Evolutionary conservation across 495 filamentous ascomycete genomes (phyloP), one percentile per base, ranked within the genome.

Genomic region (Zalerion maritima): DNA sequence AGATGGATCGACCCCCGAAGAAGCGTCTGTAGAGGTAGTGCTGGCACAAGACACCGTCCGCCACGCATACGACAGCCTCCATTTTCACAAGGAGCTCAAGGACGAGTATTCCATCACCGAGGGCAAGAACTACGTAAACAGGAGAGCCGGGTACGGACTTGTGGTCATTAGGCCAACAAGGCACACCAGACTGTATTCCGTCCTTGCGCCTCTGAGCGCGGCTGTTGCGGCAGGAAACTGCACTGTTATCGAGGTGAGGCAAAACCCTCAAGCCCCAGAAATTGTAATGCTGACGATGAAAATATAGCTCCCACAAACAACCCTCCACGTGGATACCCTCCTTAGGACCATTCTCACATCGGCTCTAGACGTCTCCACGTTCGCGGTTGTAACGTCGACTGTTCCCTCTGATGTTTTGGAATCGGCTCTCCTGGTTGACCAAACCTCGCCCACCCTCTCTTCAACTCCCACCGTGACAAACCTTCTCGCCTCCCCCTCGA

Each of bases 181-280:
- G 14, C 59, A 70, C 43, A 62, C 62, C 0, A 34, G 57, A 29
- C 62, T 73, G 32, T 70, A 51, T 26, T 64, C 57, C 0, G 35
- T 64, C 1, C 41, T 73, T 15, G 44, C 43, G 2, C 55, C 67
- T 5, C 12, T 69, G 31, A 49, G 53, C 18, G 59, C 66, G 0
- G 66, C 66, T 2, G 32, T 71, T 16, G 54, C 58, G 0, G 62
- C 58, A 3, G 67, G 68, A 0, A 69, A 68, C 34, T 67, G 64
- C 37, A 49, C 69, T 6, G 42, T 69, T 26, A 19, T 71, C 9
- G 56, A 68, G 55, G 64, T 68, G 21, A 18, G n/a, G 34, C 41
- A 3, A 11, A 18, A 24, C 20, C 3, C 16, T 15, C 5, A 10
- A 13, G 6, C 5, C 21, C 12, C n/a, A 39, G 37, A 22, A 19